Percentiles rank a stretch among this genome's conserved stretches.
Evolutionary conservation across 2,329 filamentous ascomycete species (phyloP).

Genomic region (Atkinsonella hypoxylon): DNA sequence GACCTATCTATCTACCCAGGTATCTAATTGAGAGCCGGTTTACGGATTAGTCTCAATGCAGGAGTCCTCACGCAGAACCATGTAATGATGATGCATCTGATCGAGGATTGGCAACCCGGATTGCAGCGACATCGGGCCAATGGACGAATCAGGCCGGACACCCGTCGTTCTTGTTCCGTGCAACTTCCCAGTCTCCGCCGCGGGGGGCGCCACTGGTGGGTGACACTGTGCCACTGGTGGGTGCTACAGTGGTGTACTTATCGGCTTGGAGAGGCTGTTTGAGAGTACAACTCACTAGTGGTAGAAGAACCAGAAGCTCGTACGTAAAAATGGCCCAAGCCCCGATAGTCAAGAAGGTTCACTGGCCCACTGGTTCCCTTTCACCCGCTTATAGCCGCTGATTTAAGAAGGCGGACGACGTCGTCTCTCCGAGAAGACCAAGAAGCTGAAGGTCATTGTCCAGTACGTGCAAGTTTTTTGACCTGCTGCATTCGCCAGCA

Average conservation of each 20-base stretch:
- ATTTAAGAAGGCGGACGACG: conserved; percentile 2
- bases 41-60: too few relatives aligned
- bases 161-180: too few relatives aligned
- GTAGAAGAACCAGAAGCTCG: too few relatives aligned
- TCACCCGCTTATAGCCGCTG: conserved; percentile 4
- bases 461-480: conserved; percentile 4
- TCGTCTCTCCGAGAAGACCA: neutral
- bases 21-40: too few relatives aligned
- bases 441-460: neutral
- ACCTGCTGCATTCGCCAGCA: neutral
- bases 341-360: too few relatives aligned
- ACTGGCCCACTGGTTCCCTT: neutral
- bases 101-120: conserved; percentile 4
- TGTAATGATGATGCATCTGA: neutral
- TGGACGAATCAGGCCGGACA: neutral
- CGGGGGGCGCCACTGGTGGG: too few relatives aligned
- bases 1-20: too few relatives aligned
- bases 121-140: conserved; percentile 11
- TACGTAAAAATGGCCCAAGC: neutral
- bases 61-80: too few relatives aligned
- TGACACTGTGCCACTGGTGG: too few relatives aligned
- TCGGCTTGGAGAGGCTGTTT: neutral
- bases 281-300: too few relatives aligned
- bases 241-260: too few relatives aligned
- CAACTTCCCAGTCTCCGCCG: too few relatives aligned